phyloP scores from a whole-genome alignment of 179 eudicot species.

The Drosera spatulata region DNA sequence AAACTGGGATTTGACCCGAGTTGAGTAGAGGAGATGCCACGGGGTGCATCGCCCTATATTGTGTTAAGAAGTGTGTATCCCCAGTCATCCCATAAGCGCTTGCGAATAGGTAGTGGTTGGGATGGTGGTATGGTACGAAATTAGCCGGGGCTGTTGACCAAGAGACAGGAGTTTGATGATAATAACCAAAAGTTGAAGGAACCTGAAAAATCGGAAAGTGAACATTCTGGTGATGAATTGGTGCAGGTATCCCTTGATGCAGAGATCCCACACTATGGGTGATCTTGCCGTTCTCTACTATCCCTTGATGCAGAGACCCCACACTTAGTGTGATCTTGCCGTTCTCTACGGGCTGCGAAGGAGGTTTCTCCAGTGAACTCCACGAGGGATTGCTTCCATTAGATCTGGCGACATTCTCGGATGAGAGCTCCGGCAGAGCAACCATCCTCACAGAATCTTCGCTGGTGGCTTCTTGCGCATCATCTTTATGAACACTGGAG shows the following conservation, averaged over 20 bases:
- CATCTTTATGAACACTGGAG: constrained; percentile 22
- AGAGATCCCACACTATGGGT: constrained; percentile 22
- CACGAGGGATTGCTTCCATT: constrained; percentile 9
- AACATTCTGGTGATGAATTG: constrained; percentile 41
- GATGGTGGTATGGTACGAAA: constrained; percentile 50
- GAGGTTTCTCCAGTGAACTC: constrained; percentile 18
- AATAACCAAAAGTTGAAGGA: constrained; percentile 54
- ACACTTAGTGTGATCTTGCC: constrained; percentile 23
- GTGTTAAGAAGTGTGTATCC: constrained; percentile 54
- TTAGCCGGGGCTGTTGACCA: constrained; percentile 70
- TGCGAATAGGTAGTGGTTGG: constrained; percentile 49
- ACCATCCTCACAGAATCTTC: constrained; percentile 15
- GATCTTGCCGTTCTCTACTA: constrained; percentile 18
- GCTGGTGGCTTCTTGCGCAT: constrained; percentile 15
- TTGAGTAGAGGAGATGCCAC: constrained; percentile 46
- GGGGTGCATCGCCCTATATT: constrained; percentile 62
- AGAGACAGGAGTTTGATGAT: constrained; percentile 61
- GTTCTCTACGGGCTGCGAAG: constrained; percentile 16
- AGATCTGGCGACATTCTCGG: constrained; percentile 2
- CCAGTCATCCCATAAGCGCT: constrained; percentile 56
- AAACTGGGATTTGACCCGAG: constrained; percentile 47
- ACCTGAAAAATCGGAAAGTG: constrained; percentile 62
- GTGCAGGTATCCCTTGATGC: constrained; percentile 39
- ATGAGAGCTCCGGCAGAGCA: constrained; percentile 12
- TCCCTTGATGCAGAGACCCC: constrained; percentile 6